Percentiles rank a stretch among this genome's conserved stretches.
These are phyloP conservation scores for Petunia axillaris DNA, from an alignment of 257 asterid genomes.

Conservation along the genomic window DNA sequence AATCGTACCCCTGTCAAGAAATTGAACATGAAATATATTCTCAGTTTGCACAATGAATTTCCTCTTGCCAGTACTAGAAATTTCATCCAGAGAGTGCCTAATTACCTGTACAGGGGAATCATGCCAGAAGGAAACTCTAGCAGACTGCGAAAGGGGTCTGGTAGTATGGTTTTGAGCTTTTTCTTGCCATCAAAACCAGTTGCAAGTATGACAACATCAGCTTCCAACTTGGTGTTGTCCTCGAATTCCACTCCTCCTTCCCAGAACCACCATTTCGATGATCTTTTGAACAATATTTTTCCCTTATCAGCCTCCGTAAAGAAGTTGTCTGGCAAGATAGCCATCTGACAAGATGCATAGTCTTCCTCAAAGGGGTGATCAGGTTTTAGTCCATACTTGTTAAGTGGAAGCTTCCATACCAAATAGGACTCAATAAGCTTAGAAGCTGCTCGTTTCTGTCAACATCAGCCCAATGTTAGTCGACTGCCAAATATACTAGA, in stretches of 20 bases:
- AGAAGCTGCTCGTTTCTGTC: slow-evolving; percentile 64
- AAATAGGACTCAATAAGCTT: slow-evolving; percentile 74
- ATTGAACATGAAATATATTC: background rate
- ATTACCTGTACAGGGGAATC: slow-evolving; percentile 91
- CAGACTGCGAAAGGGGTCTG: slow-evolving; percentile 72
- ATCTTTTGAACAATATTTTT: slow-evolving; percentile 57
- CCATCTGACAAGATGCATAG: slow-evolving; percentile 95
- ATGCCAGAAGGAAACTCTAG: slow-evolving; percentile 73
- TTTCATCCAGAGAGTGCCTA: background rate
- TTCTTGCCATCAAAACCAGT: slow-evolving; percentile 83
- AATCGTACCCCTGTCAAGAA: slow-evolving; percentile 69
- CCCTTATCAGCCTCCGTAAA: slow-evolving; percentile 84
- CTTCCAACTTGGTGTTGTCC: slow-evolving; percentile 66
- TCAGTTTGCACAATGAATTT: background rate
- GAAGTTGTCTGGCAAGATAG: slow-evolving; percentile 83
- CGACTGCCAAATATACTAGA: background rate
- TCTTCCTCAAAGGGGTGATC: slow-evolving; percentile 94
- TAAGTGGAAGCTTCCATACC: slow-evolving; percentile 81
- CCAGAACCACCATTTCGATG: slow-evolving; percentile 73
- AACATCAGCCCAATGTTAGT: background rate
- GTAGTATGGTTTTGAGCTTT: slow-evolving; percentile 62
- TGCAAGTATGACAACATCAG: slow-evolving; percentile 84
- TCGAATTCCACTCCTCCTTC: slow-evolving; percentile 81
- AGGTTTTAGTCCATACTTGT: slow-evolving; percentile 79
- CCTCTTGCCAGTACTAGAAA: background rate